Base-by-base conservation (phyloP, 2,329 filamentous ascomycete species). In the Sporothrix variecibatus region DNA sequence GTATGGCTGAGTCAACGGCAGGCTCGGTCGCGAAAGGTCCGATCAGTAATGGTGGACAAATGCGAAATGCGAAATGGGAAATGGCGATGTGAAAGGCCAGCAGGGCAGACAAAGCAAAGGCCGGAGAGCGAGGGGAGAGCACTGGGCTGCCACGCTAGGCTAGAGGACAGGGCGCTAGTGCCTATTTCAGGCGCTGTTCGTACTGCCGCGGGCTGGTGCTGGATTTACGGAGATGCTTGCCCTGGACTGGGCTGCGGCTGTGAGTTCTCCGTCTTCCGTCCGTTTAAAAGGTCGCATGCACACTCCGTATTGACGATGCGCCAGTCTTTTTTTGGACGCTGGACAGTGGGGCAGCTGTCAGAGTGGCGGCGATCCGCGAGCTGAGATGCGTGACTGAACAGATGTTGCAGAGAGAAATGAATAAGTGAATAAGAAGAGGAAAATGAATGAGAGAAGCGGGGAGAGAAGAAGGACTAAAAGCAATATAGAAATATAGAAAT, bases 1-100 rank as follows among this genome's bases (percentile, higher is more conserved):
- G 8, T 46, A 71, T 46, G 69, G 69, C 69, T 71, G 69, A 62
- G 69, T 62, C 53, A 60, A 71, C 69, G 69, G 69, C 53, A 49
- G 51, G 69, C 49, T 43, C 69, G 69, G 69, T 40, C 53, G 53
- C n/a, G 15, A 53, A 23, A 43, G 67, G 51, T 17, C 43, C 6
- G 65, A 46, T 34, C 43, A 69, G 46, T 34, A 51, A 53, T 46
- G 23, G 28, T 20, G 34, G 34, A 34, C 67, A 70, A 53, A 69
- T 38, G 64, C 64, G 28, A 69, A 38, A 53, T 38, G 67, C 40
- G 40, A 70, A 51, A 51, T 31, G 62, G 34, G 23, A 69, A 38
- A 56, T 40, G 67, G 56, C 56, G 56, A 60, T 60, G 51, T 56
- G 26, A 60, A 60, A 28, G 56, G 56, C 23, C 11, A 46, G 12